These are phyloP conservation scores for Cotoneaster glaucophyllus DNA, from an alignment of 306 rosid species.

Conservation along the genomic window DNA sequence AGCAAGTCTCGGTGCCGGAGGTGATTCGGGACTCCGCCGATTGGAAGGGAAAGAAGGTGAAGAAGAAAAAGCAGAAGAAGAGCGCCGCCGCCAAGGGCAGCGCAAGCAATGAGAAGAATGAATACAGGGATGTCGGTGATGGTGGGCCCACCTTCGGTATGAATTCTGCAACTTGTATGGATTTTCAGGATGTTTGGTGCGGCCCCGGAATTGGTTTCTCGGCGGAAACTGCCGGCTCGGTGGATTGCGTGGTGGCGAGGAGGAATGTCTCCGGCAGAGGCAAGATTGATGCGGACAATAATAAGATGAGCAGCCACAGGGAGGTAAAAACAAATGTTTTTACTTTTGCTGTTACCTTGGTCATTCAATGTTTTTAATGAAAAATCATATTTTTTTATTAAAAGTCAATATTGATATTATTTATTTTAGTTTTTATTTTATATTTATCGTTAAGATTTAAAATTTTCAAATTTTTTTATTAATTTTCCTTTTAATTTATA, in stretches of 20 bases:
- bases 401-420: no score
- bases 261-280: conserved; percentile 59
- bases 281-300: conserved; percentile 61
- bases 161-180: conserved; percentile 40
- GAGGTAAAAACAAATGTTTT: conserved; percentile 36
- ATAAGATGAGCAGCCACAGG: conserved; percentile 34
- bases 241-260: conserved; percentile 77
- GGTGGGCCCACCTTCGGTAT: conserved; percentile 33
- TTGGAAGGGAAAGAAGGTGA: conserved; percentile 63
- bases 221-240: conserved; percentile 57
- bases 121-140: conserved; percentile 22
- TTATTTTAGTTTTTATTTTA: no score
- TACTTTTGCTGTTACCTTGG: not conserved
- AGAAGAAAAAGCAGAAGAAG: conserved; percentile 50
- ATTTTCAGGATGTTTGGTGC: conserved; percentile 92
- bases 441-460: no score
- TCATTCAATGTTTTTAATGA: not conserved
- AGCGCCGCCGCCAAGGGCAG: conserved; percentile 9
- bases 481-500: not conserved
- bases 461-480: no score
- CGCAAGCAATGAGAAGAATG: conserved; percentile 15
- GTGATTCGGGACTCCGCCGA: conserved; percentile 72
- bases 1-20: conserved; percentile 82
- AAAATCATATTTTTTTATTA: no score
- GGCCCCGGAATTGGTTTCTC: conserved; percentile 93